Conservation (phyloP, 805 yeast species). For the Monosporozyma solicola region DNA sequence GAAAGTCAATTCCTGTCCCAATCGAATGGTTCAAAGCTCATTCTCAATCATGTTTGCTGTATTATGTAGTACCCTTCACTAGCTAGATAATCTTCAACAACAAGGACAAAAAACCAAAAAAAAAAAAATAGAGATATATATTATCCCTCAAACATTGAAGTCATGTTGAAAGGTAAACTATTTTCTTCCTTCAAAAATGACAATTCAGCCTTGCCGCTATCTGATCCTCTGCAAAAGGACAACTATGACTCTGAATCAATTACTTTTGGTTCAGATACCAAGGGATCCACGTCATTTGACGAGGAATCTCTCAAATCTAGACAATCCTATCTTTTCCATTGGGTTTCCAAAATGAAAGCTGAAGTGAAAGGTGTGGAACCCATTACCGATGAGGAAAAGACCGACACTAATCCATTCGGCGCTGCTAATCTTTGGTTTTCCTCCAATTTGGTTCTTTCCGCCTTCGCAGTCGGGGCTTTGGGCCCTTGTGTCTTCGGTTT, state of each 20-base stretch:
- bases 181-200: neutral
- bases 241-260: neutral
- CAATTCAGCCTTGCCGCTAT: neutral
- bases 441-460: conserved; percentile 79
- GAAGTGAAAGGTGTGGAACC: conserved; percentile 75
- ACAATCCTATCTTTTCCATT: neutral
- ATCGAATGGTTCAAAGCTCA: neutral
- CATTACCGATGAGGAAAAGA: conserved; percentile 69
- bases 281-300: neutral
- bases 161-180: neutral
- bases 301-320: neutral
- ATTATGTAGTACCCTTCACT: neutral
- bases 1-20: neutral
- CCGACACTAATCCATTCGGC: conserved; percentile 51
- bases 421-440: conserved; percentile 88
- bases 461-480: conserved; percentile 67
- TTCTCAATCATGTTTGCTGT: neutral
- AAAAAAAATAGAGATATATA: neutral
- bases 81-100: neutral
- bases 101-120: neutral
- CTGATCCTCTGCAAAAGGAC: neutral
- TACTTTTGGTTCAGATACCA: neutral
- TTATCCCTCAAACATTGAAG: neutral
- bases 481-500: conserved; percentile 56
- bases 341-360: conserved; percentile 26